Percentiles rank a stretch among this genome's conserved stretches.
Evolutionary conservation across 306 rosid genomes (phyloP).

Genomic region (Quercus dentata): DNA sequence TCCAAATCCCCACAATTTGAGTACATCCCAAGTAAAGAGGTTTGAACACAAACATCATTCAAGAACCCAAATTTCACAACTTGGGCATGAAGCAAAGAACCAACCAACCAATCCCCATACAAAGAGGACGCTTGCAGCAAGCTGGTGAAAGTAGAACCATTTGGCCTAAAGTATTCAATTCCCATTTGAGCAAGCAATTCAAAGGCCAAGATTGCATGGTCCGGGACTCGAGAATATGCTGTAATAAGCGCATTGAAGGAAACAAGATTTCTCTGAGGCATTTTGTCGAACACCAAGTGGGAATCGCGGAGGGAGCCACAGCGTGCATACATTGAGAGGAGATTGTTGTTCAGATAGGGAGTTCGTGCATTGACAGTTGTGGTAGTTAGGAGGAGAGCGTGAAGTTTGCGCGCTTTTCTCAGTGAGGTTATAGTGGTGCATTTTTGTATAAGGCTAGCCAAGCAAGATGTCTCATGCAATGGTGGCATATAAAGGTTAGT

Average conservation of each 20-base stretch:
- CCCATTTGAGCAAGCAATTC: constrained; percentile 42
- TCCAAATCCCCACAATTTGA: constrained; percentile 54
- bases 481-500: constrained; percentile 24
- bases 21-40: constrained; percentile 76
- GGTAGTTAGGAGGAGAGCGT: constrained; percentile 62
- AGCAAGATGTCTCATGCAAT: constrained; percentile 7
- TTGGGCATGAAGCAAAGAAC: constrained; percentile 63
- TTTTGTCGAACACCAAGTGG: constrained; percentile 65
- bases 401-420: constrained; percentile 68
- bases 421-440: constrained; percentile 53
- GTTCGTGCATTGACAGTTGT: constrained; percentile 12
- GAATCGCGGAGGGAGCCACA: constrained; percentile 48
- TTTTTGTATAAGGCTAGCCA: constrained; percentile 42
- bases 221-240: constrained; percentile 47
- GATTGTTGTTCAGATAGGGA: constrained; percentile 60
- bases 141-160: constrained; percentile 64
- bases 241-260: constrained; percentile 75
- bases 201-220: constrained; percentile 39
- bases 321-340: constrained; percentile 66
- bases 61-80: constrained; percentile 63
- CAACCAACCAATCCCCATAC: constrained; percentile 49
- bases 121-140: constrained; percentile 56
- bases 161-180: constrained; percentile 43
- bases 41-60: constrained; percentile 55
- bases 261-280: constrained; percentile 68